These are phyloP conservation scores for Vigna radiata DNA, from an alignment of 306 rosid species.

Conservation along the genomic window DNA sequence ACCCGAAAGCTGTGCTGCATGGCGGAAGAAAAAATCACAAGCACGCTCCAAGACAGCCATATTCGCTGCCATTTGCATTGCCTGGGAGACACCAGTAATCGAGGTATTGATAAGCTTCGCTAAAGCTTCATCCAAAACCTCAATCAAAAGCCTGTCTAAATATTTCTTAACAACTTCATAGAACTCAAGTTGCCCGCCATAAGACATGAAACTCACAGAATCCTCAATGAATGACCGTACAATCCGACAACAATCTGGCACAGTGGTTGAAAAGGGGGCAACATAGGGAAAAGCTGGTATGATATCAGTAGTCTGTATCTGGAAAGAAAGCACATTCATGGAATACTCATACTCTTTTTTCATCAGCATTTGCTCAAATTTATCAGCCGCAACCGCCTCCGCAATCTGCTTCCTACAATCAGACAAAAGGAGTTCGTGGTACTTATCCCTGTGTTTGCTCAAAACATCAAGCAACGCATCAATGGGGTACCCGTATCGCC, in stretches of 20 bases:
- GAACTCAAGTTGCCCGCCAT: slow-evolving; percentile 97
- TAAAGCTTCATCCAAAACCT: slow-evolving; percentile 83
- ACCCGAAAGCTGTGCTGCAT: slow-evolving; percentile 98
- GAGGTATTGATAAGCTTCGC: slow-evolving; percentile 81
- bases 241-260: slow-evolving; percentile 97
- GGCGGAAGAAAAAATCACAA: slow-evolving; percentile 95
- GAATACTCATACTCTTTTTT: slow-evolving; percentile 97
- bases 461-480: slow-evolving; percentile 94
- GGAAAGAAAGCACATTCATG: slow-evolving; percentile 98
- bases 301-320: slow-evolving; percentile 85
- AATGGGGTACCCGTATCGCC: slow-evolving; percentile 92
- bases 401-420: slow-evolving; percentile 94
- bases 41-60: slow-evolving; percentile 97
- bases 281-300: slow-evolving; percentile 89
- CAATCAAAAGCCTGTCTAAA: slow-evolving; percentile 80
- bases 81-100: slow-evolving; percentile 83
- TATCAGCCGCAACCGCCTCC: slow-evolving; percentile 86
- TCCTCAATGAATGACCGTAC: slow-evolving; percentile 96
- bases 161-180: slow-evolving; percentile 92
- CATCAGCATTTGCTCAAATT: slow-evolving; percentile 98
- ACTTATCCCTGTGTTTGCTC: slow-evolving; percentile 98
- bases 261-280: slow-evolving; percentile 91
- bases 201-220: slow-evolving; percentile 96
- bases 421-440: slow-evolving; percentile 87
- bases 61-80: slow-evolving; percentile 97